Percentiles rank a stretch among this genome's conserved stretches.
phyloP scores from a whole-genome alignment of 805 yeast species.

The Zygotorulaspora florentina region DNA sequence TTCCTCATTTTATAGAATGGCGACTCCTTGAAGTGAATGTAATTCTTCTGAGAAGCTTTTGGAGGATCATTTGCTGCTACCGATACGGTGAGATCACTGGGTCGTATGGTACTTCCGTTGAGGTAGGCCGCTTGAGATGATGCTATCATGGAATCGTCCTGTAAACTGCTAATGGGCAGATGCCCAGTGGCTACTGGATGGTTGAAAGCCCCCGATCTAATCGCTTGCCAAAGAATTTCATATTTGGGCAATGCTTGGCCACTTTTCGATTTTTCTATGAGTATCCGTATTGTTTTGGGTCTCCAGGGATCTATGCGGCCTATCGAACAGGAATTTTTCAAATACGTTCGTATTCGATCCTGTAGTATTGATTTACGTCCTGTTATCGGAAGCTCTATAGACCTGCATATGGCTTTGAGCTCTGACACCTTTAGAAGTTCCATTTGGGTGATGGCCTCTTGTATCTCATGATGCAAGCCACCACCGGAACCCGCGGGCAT shows the following conservation, averaged over 20 bases:
- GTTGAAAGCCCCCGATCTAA: slow-evolving; percentile 22
- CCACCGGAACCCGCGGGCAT: slow-evolving; percentile 14
- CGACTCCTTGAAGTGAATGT: slow-evolving; percentile 42
- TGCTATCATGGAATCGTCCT: slow-evolving; percentile 10
- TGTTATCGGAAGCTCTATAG: slow-evolving; percentile 44
- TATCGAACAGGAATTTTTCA: slow-evolving; percentile 41
- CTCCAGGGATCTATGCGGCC: slow-evolving; percentile 42
- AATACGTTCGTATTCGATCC: slow-evolving; percentile 47
- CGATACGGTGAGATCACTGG: slow-evolving; percentile 4
- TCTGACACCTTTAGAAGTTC: slow-evolving; percentile 45
- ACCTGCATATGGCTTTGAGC: slow-evolving; percentile 49
- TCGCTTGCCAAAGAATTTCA: slow-evolving; percentile 29
- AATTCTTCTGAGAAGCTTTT: slow-evolving; percentile 4
- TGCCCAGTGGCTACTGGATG: slow-evolving; percentile 28
- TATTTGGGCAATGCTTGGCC: slow-evolving; percentile 41
- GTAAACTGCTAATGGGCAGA: slow-evolving; percentile 15
- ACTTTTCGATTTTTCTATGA: slow-evolving; percentile 39
- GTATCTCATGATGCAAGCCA: slow-evolving; percentile 29
- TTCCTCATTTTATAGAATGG: slow-evolving; percentile 53
- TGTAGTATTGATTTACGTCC: slow-evolving; percentile 63
- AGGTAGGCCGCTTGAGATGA: neutral
- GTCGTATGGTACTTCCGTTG: slow-evolving; percentile 3
- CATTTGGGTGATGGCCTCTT: slow-evolving; percentile 34
- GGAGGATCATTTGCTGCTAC: slow-evolving; percentile 4
- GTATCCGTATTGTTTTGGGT: slow-evolving; percentile 42